A percentile compares a stretch with the other conserved stretches of the same genome.
Conservation (phyloP, 2,329 filamentous ascomycete species). For the Lasiodiplodia theobromae region DNA sequence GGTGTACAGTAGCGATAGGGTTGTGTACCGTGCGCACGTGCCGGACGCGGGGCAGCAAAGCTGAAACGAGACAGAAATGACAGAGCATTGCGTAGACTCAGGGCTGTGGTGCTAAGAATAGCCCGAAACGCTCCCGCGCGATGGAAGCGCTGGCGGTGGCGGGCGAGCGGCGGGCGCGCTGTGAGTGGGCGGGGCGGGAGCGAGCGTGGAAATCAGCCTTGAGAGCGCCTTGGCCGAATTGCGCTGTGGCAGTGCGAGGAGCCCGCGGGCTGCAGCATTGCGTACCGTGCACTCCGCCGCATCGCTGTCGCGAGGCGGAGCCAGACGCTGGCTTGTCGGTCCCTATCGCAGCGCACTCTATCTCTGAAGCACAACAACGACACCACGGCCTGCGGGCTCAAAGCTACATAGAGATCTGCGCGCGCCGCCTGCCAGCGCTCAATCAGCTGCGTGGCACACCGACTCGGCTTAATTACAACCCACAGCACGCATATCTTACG, state of each 20-base stretch:
- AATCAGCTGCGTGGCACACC: conserved; percentile 8
- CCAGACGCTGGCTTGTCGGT: conserved; percentile 10
- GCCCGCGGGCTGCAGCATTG: neutral
- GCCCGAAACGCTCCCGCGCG: conserved; percentile 19
- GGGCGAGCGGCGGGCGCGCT: conserved; percentile 7
- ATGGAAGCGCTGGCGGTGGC: conserved; percentile 8
- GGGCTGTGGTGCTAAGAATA: conserved; percentile 27
- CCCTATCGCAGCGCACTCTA: conserved; percentile 10
- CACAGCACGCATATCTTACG: conserved; percentile 25
- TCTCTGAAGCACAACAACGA: conserved; percentile 7
- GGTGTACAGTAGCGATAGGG: neutral
- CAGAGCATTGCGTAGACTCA: conserved; percentile 3
- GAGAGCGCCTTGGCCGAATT: conserved; percentile 20
- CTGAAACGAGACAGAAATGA: conserved; percentile 18
- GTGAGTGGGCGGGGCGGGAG: conserved; percentile 9
- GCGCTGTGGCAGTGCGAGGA: conserved; percentile 22
- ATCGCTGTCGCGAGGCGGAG: conserved; percentile 14
- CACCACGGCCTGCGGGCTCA: neutral
- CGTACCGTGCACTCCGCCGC: conserved; percentile 14
- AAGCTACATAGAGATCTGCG: conserved; percentile 6
- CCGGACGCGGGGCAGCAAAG: conserved; percentile 28
- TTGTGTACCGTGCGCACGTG: conserved; percentile 10
- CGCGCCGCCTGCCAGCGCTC: conserved; percentile 14
- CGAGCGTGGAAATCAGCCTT: conserved; percentile 13
- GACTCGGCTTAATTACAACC: conserved; percentile 24